Percentiles rank a stretch among this genome's conserved stretches.
Evolutionary conservation across 192 early-diverging fungal genomes (phyloP).

Genomic region (Umbelopsis sp.): DNA sequence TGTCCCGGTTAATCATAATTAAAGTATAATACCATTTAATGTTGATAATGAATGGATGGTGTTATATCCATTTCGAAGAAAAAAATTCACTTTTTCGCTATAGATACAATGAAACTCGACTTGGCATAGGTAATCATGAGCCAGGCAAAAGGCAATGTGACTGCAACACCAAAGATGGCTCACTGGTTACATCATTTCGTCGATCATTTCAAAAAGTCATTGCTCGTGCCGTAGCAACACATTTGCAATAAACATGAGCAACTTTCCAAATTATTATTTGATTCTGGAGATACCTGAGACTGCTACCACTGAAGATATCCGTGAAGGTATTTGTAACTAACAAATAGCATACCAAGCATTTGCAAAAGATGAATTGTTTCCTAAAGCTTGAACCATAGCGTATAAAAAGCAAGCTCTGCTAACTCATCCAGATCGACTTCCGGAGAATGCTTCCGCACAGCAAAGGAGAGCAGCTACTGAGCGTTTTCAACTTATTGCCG

Average conservation of each 20-base stretch:
- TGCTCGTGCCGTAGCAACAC: neutral
- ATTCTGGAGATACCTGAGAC: slow-evolving; percentile 25
- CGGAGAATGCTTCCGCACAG: neutral
- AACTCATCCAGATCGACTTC: slow-evolving; percentile 36
- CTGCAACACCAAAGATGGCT: neutral
- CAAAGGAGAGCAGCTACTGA: slow-evolving; percentile 27
- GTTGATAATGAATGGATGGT: too few species aligned
- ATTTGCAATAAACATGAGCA: slow-evolving; percentile 19
- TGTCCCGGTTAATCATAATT: too few species aligned
- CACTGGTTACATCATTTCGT: neutral
- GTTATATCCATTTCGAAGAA: too few species aligned
- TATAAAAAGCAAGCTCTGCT: slow-evolving; percentile 38
- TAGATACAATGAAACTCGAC: too few species aligned
- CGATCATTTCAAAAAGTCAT: neutral
- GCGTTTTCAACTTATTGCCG: slow-evolving; percentile 30
- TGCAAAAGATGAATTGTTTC: neutral
- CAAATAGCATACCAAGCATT: neutral
- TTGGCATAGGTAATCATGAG: too few species aligned
- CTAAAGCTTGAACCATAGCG: slow-evolving; percentile 13
- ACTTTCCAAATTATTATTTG: slow-evolving; percentile 34
- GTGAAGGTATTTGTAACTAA: slow-evolving; percentile 17
- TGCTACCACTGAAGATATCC: slow-evolving; percentile 30
- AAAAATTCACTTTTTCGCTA: too few species aligned
- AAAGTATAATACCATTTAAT: too few species aligned
- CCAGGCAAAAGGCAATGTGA: neutral